Percentiles rank a stretch among this genome's conserved stretches.
Conservation (phyloP, 2,329 filamentous ascomycete genomes). For the Neopestalotiopsis sp. region DNA sequence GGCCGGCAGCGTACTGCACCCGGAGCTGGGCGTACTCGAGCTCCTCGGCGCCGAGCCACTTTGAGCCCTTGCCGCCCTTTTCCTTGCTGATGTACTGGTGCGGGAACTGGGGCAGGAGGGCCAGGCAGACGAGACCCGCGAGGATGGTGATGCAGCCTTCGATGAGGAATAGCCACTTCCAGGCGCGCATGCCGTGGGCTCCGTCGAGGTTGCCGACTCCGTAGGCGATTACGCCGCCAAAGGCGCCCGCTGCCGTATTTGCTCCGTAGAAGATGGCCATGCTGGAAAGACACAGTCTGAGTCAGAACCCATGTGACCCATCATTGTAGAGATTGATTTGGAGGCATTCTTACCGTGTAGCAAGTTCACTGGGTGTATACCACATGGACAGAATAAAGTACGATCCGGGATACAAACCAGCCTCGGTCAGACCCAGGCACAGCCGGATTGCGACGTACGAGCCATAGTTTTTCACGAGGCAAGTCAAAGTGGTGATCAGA, state of each 20-base stretch:
- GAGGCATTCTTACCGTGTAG: slow-evolving; percentile 16
- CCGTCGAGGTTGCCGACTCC: slow-evolving; percentile 41
- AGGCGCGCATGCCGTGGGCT: slow-evolving; percentile 37
- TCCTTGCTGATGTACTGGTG: slow-evolving; percentile 12
- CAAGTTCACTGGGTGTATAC: slow-evolving; percentile 28
- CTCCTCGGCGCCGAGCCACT: slow-evolving; percentile 49
- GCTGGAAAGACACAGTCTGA: not conserved
- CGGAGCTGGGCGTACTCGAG: slow-evolving; percentile 46
- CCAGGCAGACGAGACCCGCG: slow-evolving; percentile 39
- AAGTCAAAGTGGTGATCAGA: slow-evolving; percentile 20
- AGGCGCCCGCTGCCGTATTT: slow-evolving; percentile 40
- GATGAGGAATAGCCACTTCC: slow-evolving; percentile 39
- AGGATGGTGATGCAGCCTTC: slow-evolving; percentile 30
- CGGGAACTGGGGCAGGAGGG: slow-evolving; percentile 40
- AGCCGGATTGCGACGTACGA: slow-evolving; percentile 23
- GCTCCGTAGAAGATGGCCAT: slow-evolving; percentile 35
- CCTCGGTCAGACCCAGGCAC: slow-evolving; percentile 27
- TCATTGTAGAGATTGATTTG: not conserved
- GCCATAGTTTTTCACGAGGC: slow-evolving; percentile 22
- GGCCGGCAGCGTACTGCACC: slow-evolving; percentile 38
- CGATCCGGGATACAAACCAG: slow-evolving; percentile 29
- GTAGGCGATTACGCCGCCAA: slow-evolving; percentile 43
- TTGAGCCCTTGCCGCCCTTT: slow-evolving; percentile 7
- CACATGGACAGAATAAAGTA: slow-evolving; percentile 29
- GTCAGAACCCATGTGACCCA: too few species aligned